Conservation (phyloP, 108 stramenopile species). For the Skeletonema costatum region DNA sequence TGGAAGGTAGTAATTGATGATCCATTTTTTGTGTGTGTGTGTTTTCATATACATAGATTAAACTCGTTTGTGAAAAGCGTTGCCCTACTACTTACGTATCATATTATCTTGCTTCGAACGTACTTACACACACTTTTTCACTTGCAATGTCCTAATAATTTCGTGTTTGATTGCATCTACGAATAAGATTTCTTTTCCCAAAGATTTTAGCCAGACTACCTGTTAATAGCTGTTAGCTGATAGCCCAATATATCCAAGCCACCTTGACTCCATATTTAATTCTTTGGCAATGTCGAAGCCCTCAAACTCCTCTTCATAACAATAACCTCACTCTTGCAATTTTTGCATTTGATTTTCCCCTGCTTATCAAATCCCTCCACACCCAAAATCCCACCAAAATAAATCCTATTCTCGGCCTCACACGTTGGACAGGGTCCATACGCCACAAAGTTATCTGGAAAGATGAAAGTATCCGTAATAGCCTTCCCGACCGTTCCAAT, state of each 20-base stretch:
- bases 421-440: constrained; percentile 92
- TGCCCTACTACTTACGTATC: neutral
- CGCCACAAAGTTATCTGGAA: constrained; percentile 65
- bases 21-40: constrained; percentile 12
- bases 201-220: too few species aligned
- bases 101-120: neutral
- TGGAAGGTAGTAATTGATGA: constrained; percentile 39
- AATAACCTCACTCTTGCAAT: constrained; percentile 77
- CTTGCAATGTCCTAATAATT: neutral
- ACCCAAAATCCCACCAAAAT: constrained; percentile 90
- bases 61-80: neutral
- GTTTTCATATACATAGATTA: neutral
- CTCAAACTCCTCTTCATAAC: constrained; percentile 78
- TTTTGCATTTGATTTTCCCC: constrained; percentile 71
- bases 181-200: neutral
- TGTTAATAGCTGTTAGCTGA: neutral
- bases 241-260: too few species aligned
- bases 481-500: constrained; percentile 52
- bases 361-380: constrained; percentile 79
- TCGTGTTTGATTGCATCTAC: neutral
- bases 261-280: neutral
- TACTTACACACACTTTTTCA: neutral
- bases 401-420: constrained; percentile 76
- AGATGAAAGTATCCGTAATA: constrained; percentile 73
- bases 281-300: constrained; percentile 78